These are phyloP conservation scores for Ambrosiella cleistominuta DNA, from an alignment of 2,329 filamentous ascomycete genomes.

Conservation along the genomic window DNA sequence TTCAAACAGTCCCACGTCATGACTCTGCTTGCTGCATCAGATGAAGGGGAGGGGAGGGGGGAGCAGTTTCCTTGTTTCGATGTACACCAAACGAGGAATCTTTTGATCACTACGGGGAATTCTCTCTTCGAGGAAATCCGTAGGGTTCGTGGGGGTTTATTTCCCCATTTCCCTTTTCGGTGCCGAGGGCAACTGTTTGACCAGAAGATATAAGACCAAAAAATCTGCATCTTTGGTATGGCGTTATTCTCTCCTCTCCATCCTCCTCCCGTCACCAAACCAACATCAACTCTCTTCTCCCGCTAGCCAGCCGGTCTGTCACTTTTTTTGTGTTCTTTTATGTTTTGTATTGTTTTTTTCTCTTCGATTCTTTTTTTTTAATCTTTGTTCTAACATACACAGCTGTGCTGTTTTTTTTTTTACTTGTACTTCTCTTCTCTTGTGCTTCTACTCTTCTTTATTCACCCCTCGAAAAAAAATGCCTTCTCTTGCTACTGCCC, in stretches of 20 bases:
- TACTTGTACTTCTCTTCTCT: background rate
- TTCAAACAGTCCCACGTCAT: background rate
- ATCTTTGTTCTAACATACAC: background rate
- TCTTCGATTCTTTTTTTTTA: background rate
- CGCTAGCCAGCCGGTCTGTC: conserved; percentile 10
- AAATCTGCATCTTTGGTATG: background rate
- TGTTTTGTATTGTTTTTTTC: conserved; percentile 4
- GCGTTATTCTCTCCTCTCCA: background rate
- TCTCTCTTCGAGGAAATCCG: background rate
- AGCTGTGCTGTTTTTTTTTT: conserved; percentile 1
- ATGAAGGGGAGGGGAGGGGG: no score
- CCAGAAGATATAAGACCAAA: background rate
- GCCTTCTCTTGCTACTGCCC: background rate
- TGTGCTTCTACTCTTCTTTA: background rate
- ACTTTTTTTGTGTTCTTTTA: background rate
- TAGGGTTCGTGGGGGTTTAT: background rate
- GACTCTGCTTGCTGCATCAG: background rate
- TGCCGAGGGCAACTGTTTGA: no score
- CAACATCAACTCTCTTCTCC: background rate
- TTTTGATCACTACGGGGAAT: background rate
- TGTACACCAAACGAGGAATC: background rate
- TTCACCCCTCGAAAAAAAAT: background rate
- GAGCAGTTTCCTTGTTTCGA: background rate
- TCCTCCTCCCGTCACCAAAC: background rate
- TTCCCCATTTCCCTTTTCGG: no score